A percentile compares a stretch with the other conserved stretches of the same genome.
Conservation (phyloP, 208 protist species). For the Kentomonas sorsogonicus region DNA sequence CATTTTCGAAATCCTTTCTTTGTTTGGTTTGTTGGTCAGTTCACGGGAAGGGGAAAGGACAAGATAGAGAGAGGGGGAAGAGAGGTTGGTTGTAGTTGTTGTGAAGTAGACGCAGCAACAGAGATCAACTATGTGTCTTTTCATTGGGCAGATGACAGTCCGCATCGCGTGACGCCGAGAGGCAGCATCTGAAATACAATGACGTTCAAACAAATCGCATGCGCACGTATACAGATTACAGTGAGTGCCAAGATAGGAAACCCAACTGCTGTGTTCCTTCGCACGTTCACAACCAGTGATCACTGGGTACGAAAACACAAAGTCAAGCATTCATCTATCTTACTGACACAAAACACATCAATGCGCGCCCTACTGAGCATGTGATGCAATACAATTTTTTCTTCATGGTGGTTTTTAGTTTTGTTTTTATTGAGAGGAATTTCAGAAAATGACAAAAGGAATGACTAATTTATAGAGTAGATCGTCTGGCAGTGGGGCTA, state of each 20-base stretch:
- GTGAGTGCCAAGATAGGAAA: too few species aligned
- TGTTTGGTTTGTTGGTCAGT: conserved; percentile 4
- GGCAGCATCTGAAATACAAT: conserved; percentile 96
- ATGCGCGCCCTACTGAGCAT: too few species aligned
- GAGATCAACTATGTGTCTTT: background rate
- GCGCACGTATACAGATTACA: too few species aligned
- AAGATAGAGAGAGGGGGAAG: conserved; percentile 8
- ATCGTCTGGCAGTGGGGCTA: conserved; percentile 5
- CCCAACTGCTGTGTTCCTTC: too few species aligned
- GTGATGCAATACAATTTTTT: background rate
- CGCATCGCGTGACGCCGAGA: conserved; percentile 97
- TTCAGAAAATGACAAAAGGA: background rate
- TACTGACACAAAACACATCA: too few species aligned
- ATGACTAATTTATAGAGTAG: conserved; percentile 7
- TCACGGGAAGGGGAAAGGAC: conserved; percentile 6
- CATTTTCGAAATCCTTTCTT: conserved; percentile 38
- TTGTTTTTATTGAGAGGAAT: background rate
- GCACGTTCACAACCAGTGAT: too few species aligned
- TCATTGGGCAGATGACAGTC: conserved; percentile 99
- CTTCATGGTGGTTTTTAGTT: conserved; percentile 1
- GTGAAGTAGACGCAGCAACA: background rate
- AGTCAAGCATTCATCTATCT: too few species aligned
- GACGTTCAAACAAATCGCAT: conserved; percentile 90
- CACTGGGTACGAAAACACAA: too few species aligned
- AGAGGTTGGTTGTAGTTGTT: background rate